phyloP scores from a whole-genome alignment of 2,329 filamentous ascomycete genomes.

The Chaetomiaceae sp. region DNA sequence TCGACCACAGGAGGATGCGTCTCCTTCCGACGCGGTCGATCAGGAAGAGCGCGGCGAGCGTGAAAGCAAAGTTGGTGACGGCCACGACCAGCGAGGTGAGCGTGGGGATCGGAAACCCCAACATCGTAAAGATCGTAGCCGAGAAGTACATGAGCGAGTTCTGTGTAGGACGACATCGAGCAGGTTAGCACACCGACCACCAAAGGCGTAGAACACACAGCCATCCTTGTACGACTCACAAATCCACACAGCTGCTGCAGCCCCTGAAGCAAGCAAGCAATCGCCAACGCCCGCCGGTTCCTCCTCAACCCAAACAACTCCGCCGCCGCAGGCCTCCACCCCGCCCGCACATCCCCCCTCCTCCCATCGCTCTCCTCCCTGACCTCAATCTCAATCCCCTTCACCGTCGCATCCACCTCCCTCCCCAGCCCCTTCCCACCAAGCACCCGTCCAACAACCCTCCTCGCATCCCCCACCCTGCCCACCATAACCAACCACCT shows the following conservation, averaged over 20 bases:
- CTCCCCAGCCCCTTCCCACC: slow-evolving; percentile 38
- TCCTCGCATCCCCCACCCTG: slow-evolving; percentile 54
- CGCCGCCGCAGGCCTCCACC: slow-evolving; percentile 44
- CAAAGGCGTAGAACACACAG: no score
- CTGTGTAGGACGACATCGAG: slow-evolving; percentile 37
- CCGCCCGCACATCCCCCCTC: slow-evolving; percentile 36
- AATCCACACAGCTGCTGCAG: slow-evolving; percentile 87
- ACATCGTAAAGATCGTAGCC: slow-evolving; percentile 71
- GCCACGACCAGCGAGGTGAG: slow-evolving; percentile 74
- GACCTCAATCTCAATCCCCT: slow-evolving; percentile 69
- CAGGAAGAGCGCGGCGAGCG: slow-evolving; percentile 65
- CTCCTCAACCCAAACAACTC: slow-evolving; percentile 54
- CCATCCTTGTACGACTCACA: slow-evolving; percentile 40
- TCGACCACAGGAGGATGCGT: slow-evolving; percentile 72
- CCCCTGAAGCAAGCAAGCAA: slow-evolving; percentile 82
- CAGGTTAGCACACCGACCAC: slow-evolving; percentile 5
- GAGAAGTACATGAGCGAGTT: slow-evolving; percentile 94
- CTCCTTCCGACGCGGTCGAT: slow-evolving; percentile 78
- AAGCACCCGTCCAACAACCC: slow-evolving; percentile 62
- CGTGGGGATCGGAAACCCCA: slow-evolving; percentile 74
- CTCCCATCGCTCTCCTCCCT: slow-evolving; percentile 54
- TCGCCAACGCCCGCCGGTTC: slow-evolving; percentile 70
- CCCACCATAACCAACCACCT: slow-evolving; percentile 76
- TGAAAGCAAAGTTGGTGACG: slow-evolving; percentile 77
- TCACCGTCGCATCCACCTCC: slow-evolving; percentile 46